Percentiles rank a stretch among this genome's conserved stretches.
phyloP scores from a whole-genome alignment of 495 filamentous ascomycete species.

The Halenospora varia region DNA sequence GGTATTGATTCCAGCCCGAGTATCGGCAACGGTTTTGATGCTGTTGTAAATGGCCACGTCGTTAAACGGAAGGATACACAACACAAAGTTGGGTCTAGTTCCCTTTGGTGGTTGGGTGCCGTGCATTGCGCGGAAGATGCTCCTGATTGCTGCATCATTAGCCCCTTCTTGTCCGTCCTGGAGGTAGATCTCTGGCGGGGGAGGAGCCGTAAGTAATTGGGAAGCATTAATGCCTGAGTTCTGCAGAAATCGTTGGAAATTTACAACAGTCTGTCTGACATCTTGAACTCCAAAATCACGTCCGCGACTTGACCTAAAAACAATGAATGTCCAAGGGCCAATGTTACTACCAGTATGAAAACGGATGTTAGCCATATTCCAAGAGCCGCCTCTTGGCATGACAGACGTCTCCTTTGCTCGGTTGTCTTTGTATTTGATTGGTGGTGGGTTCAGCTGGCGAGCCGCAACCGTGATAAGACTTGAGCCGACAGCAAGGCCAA shows the following conservation, averaged over 20 bases:
- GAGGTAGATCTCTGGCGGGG: constrained; percentile 4
- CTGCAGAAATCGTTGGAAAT: constrained; percentile 29
- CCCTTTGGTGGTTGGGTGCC: constrained; percentile 6
- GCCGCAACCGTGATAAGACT: constrained; percentile 61
- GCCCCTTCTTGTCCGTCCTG: constrained; percentile 6
- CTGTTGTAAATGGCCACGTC: constrained; percentile 55
- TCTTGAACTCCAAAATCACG: constrained; percentile 5
- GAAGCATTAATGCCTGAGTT: constrained; percentile 35
- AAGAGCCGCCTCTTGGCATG: constrained; percentile 37
- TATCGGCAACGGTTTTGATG: constrained; percentile 66
- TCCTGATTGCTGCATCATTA: constrained; percentile 19
- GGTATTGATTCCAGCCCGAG: constrained; percentile 58
- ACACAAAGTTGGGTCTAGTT: constrained; percentile 48
- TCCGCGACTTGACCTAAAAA: constrained; percentile 6
- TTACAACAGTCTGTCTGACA: constrained; percentile 23
- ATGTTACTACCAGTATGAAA: constrained; percentile 37
- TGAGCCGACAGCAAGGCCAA: constrained; percentile 50
- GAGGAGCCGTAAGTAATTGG: constrained; percentile 17
- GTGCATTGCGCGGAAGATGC: constrained; percentile 9
- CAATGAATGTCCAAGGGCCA: constrained; percentile 33
- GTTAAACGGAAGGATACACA: constrained; percentile 56
- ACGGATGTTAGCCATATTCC: constrained; percentile 51
- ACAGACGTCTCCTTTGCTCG: constrained; percentile 5
- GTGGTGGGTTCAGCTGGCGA: constrained; percentile 55
- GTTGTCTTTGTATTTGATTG: constrained; percentile 43